Percentiles rank a stretch among this genome's conserved stretches.
phyloP scores from a whole-genome alignment of 768 basidiomycete species.

The Rhodotorula sphaerocarpa region DNA sequence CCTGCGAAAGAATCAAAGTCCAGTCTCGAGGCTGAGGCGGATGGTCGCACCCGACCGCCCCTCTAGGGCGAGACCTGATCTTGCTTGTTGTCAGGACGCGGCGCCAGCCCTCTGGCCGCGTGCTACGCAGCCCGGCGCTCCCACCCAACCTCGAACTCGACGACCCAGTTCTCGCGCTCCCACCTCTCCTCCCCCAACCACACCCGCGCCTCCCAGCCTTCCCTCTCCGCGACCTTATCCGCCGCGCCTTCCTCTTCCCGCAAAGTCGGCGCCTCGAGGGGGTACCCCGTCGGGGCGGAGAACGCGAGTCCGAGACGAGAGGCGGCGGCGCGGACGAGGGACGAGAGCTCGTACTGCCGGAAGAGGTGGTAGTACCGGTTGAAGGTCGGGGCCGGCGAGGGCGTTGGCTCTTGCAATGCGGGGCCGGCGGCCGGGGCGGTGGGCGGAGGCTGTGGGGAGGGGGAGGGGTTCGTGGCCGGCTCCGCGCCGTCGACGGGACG shows the following conservation, averaged over 20 bases:
- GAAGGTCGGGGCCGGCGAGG: constrained; percentile 47
- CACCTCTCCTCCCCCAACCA: constrained; percentile 55
- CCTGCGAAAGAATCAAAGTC: too few species aligned
- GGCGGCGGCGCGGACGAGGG: constrained; percentile 60
- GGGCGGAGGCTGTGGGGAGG: too few species aligned
- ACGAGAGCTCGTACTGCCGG: constrained; percentile 62
- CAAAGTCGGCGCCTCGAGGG: neutral
- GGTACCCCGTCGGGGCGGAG: constrained; percentile 30
- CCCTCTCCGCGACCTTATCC: too few species aligned
- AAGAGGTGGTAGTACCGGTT: constrained; percentile 98
- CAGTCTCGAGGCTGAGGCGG: too few species aligned
- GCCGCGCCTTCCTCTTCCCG: neutral
- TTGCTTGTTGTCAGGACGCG: too few species aligned
- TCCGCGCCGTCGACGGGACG: too few species aligned
- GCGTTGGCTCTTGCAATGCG: too few species aligned
- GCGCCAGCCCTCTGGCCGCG: too few species aligned
- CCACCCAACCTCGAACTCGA: constrained; percentile 28
- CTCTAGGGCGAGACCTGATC: too few species aligned
- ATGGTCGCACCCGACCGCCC: too few species aligned
- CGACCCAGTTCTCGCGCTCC: constrained; percentile 36
- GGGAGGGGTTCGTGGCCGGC: neutral
- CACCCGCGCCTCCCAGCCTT: constrained; percentile 57
- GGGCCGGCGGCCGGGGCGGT: too few species aligned
- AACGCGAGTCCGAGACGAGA: constrained; percentile 53
- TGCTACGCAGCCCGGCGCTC: neutral